Evolutionary conservation across 305 asterid species (phyloP).

Genomic region (Plantago coronopus): DNA sequence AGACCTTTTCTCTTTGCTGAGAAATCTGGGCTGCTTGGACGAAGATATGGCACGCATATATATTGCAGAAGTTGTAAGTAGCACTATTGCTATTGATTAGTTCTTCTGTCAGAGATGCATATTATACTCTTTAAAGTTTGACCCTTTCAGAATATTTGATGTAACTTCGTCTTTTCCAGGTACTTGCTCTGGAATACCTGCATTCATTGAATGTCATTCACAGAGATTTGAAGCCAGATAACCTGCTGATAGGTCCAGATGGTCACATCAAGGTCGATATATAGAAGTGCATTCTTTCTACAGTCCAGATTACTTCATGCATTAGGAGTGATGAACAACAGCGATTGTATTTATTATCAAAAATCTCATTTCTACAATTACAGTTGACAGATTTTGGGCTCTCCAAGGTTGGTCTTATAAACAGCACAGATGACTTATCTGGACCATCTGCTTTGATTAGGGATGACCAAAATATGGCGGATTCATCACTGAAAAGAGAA

Average conservation of each 20-base stretch:
- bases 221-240: constrained; percentile 98
- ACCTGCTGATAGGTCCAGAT: constrained; percentile 92
- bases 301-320: constrained; percentile 19
- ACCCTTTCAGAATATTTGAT: constrained; percentile 16
- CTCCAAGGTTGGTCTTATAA: constrained; percentile 94
- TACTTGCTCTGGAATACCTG: constrained; percentile 94
- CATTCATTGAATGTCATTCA: constrained; percentile 93
- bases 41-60: constrained; percentile 92
- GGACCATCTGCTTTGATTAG: constrained; percentile 70
- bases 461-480: constrained; percentile 52
- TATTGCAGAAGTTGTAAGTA: constrained; percentile 97
- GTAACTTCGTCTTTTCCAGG: constrained; percentile 47
- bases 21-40: constrained; percentile 92
- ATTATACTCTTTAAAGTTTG: constrained; percentile 22
- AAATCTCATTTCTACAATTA: constrained; percentile 33
- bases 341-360: constrained; percentile 23
- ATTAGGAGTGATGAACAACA: constrained; percentile 9
- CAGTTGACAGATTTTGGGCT: constrained; percentile 99
- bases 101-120: constrained; percentile 21
- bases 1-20: constrained; percentile 91
- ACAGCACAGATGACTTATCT: constrained; percentile 96
- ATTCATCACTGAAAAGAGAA: constrained; percentile 61
- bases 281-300: constrained; percentile 22
- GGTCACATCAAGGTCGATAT: constrained; percentile 96
- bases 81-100: constrained; percentile 12